phyloP scores from a whole-genome alignment of 768 basidiomycete species.

The Filobasidium floriforme region DNA sequence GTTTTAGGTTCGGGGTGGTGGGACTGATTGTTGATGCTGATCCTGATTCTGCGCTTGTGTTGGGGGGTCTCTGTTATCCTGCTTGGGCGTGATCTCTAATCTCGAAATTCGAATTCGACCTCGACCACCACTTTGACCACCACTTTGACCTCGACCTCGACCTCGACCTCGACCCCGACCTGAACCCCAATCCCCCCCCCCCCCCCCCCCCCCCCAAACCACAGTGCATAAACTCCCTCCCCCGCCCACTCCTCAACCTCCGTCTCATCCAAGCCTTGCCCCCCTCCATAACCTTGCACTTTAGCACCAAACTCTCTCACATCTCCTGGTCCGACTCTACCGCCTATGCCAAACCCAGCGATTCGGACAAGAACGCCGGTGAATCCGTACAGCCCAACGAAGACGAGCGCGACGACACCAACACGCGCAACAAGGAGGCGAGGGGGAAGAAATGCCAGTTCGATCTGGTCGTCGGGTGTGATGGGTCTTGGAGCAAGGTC shows the following conservation, averaged over 20 bases:
- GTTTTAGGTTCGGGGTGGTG: no score
- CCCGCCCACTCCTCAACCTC: conserved; percentile 78
- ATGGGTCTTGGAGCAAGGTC: conserved; percentile 87
- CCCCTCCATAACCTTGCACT: conserved; percentile 60
- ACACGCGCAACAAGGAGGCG: conserved; percentile 17
- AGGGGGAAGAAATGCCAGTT: conserved; percentile 26
- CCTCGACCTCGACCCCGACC: conserved; percentile 62
- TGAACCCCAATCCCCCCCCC: no score
- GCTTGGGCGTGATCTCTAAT: no score
- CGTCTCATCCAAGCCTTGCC: conserved; percentile 69
- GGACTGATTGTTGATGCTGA: no score
- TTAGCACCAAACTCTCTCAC: conserved; percentile 69
- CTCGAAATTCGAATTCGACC: no score
- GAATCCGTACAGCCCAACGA: conserved; percentile 15
- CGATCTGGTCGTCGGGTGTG: conserved; percentile 63
- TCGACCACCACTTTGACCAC: no score
- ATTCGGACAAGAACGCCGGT: conserved; percentile 24
- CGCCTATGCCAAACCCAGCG: conserved; percentile 27
- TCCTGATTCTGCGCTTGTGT: no score
- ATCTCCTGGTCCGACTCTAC: conserved; percentile 59
- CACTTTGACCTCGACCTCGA: no score
- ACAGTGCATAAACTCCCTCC: conserved; percentile 92
- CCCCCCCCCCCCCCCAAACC: no score
- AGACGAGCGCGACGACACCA: conserved; percentile 26
- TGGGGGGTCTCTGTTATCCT: no score